Percentiles rank a stretch among this genome's conserved stretches.
Evolutionary conservation across 192 early-diverging fungal species (phyloP).

Genomic region (Coemansia sp.): DNA sequence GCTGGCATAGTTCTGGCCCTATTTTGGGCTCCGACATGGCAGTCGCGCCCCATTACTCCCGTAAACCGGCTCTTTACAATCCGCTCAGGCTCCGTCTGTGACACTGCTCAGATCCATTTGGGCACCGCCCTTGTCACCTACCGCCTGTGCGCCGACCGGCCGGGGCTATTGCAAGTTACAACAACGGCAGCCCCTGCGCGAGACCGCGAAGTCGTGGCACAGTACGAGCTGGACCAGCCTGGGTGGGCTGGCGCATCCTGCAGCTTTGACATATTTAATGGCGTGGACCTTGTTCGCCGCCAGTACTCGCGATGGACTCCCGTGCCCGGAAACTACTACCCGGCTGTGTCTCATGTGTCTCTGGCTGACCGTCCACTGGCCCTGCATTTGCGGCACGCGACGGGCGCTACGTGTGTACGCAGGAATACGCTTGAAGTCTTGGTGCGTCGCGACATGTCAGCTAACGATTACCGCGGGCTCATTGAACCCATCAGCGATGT

Average conservation of each 20-base stretch:
- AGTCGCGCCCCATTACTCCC: slow-evolving; percentile 22
- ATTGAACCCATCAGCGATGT: slow-evolving; percentile 18
- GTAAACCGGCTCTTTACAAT: neutral
- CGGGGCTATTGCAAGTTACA: slow-evolving; percentile 16
- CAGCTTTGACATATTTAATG: slow-evolving; percentile 32
- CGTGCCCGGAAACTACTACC: slow-evolving; percentile 39
- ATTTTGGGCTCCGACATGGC: slow-evolving; percentile 21
- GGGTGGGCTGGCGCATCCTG: neutral
- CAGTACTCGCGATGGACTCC: slow-evolving; percentile 29
- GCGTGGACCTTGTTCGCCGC: slow-evolving; percentile 17
- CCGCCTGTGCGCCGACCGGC: slow-evolving; percentile 24
- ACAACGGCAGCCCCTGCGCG: slow-evolving; percentile 1
- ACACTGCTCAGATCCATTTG: slow-evolving; percentile 16
- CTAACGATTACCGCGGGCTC: slow-evolving; percentile 49
- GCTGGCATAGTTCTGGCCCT: slow-evolving; percentile 11
- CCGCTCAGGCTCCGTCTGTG: slow-evolving; percentile 22
- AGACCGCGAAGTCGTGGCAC: slow-evolving; percentile 42
- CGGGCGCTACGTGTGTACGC: slow-evolving; percentile 28
- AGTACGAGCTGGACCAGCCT: slow-evolving; percentile 9
- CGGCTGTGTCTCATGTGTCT: slow-evolving; percentile 31
- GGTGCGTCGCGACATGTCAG: slow-evolving; percentile 43
- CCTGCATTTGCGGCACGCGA: slow-evolving; percentile 36
- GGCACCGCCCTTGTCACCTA: slow-evolving; percentile 9
- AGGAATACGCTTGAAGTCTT: slow-evolving; percentile 23
- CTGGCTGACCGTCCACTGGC: slow-evolving; percentile 15